Percentiles rank a stretch among this genome's conserved stretches.
Evolutionary conservation across 2,329 filamentous ascomycete species (phyloP).

Genomic region (Emmonsia crescens): DNA sequence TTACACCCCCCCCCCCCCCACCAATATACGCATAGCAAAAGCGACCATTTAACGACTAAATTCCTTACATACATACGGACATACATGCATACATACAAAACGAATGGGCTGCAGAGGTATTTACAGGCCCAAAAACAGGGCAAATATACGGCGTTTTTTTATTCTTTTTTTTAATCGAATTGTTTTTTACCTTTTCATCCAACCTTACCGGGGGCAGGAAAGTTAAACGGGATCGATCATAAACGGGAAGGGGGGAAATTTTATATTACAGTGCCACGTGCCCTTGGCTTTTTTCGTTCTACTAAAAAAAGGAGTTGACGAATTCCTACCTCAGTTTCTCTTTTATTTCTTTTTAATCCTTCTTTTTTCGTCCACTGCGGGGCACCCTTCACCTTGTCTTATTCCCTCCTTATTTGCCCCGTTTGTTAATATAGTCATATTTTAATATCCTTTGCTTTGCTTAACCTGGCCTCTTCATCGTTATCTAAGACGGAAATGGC

Average conservation of each 20-base stretch:
- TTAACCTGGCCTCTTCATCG: not conserved
- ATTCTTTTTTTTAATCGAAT: conserved; percentile 5
- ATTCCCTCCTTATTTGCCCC: not conserved
- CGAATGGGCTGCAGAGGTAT: not conserved
- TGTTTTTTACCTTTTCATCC: not conserved
- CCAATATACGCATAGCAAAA: not conserved
- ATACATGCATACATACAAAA: conserved; percentile 1
- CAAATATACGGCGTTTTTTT: not conserved
- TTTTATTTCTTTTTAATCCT: not conserved
- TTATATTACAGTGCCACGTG: not conserved
- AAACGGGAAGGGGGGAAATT: not conserved
- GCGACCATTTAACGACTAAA: not conserved
- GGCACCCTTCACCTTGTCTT: not conserved
- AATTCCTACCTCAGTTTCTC: not conserved
- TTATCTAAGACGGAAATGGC: conserved; percentile 8
- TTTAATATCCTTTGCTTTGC: not conserved
- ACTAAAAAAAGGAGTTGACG: not conserved
- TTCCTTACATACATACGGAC: not conserved
- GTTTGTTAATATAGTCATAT: not conserved
- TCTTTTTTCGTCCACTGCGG: not conserved
- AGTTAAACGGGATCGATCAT: not conserved
- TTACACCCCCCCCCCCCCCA: not conserved
- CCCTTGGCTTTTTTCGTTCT: not conserved
- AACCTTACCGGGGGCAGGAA: not conserved
- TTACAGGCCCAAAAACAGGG: not conserved